Conservation (phyloP, 176 grass and related monocot species). For the Aegilops bicornis region DNA sequence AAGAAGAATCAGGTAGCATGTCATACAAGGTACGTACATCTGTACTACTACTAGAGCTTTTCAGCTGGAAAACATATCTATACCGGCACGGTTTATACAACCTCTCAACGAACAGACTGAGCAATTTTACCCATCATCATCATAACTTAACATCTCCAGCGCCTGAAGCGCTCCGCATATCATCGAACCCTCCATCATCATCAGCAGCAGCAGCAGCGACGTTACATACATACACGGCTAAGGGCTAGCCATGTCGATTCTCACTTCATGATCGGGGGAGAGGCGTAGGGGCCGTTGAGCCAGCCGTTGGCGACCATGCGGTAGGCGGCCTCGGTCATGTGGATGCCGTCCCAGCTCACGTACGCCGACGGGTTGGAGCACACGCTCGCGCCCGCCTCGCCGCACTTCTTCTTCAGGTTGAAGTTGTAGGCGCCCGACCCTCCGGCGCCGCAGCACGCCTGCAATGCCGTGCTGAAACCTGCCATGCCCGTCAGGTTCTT, state of each 20-base stretch:
- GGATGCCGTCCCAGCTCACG: slow-evolving; percentile 94
- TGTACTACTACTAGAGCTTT: slow-evolving; percentile 38
- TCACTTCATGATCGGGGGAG: slow-evolving; percentile 75
- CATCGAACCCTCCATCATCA: slow-evolving; percentile 11
- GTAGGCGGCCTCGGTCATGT: slow-evolving; percentile 95
- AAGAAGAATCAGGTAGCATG: slow-evolving; percentile 37
- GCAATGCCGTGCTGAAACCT: slow-evolving; percentile 72
- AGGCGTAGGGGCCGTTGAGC: slow-evolving; percentile 77
- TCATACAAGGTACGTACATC: slow-evolving; percentile 32
- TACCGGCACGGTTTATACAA: slow-evolving; percentile 41
- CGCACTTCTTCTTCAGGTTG: slow-evolving; percentile 84
- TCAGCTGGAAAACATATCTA: slow-evolving; percentile 39
- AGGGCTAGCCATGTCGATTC: slow-evolving; percentile 7
- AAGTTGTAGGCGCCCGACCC: slow-evolving; percentile 85
- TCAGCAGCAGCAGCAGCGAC: not conserved
- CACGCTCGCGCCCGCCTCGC: slow-evolving; percentile 58
- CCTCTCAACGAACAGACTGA: slow-evolving; percentile 12
- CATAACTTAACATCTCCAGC: slow-evolving; percentile 36
- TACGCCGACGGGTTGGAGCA: slow-evolving; percentile 60
- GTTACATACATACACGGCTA: slow-evolving; percentile 35
- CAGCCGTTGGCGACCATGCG: slow-evolving; percentile 61
- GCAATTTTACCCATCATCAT: slow-evolving; percentile 18
- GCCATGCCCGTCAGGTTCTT: not conserved
- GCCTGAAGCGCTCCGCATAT: slow-evolving; percentile 21
- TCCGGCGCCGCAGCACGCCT: slow-evolving; percentile 75